Percentiles rank a stretch among this genome's conserved stretches.
Conservation (phyloP, 2,329 filamentous ascomycete genomes). For the Penicillium occitanis region DNA sequence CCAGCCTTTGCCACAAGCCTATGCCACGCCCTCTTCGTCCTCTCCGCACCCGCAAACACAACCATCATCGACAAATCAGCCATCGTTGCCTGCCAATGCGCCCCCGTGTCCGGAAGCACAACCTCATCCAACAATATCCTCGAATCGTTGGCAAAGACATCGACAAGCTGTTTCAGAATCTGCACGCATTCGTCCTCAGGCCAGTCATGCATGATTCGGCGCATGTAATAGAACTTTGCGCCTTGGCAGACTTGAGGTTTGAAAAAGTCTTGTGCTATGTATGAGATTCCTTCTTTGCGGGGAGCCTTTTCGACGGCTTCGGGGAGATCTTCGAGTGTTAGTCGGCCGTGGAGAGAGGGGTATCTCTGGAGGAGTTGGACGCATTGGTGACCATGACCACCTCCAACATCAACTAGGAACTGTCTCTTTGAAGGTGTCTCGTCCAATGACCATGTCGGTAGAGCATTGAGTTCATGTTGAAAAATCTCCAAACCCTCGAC, state of each 20-base stretch:
- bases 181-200: conserved; percentile 15
- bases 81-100: conserved; percentile 30
- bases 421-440: conserved; percentile 16
- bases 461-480: neutral
- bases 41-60: conserved; percentile 35
- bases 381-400: conserved; percentile 20
- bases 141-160: conserved; percentile 27
- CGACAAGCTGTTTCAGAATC: conserved; percentile 8
- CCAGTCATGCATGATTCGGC: conserved; percentile 20
- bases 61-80: conserved; percentile 43
- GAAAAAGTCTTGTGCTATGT: conserved; percentile 23
- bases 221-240: conserved; percentile 22
- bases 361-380: conserved; percentile 15
- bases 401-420: conserved; percentile 20
- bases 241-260: conserved; percentile 18
- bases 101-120: conserved; percentile 37
- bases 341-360: conserved; percentile 1
- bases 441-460: neutral
- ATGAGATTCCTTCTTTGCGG: conserved; percentile 16
- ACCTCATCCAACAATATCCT: conserved; percentile 46
- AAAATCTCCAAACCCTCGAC: conserved; percentile 11
- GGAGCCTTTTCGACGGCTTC: conserved; percentile 16
- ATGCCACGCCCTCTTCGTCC: conserved; percentile 37
- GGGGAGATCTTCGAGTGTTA: conserved; percentile 17
- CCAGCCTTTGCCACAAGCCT: conserved; percentile 8